Percentiles rank a stretch among this genome's conserved stretches.
These are phyloP conservation scores for Epichloe sp. DNA, from an alignment of 2,329 filamentous ascomycete species.

Conservation along the genomic window DNA sequence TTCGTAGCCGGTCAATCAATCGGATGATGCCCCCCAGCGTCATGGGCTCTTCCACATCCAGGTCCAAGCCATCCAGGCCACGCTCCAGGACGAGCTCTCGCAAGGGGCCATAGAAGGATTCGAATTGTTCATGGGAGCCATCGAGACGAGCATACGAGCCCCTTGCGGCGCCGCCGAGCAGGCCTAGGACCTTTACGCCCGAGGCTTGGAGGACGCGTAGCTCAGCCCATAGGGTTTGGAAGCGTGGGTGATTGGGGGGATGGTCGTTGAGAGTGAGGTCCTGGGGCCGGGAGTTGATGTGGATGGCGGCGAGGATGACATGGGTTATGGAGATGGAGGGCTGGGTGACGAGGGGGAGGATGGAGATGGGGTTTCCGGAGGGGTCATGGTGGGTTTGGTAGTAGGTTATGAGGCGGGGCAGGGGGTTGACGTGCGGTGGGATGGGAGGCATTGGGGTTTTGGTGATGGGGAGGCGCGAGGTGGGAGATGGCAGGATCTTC, in stretches of 20 bases:
- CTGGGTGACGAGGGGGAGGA: conserved; percentile 37
- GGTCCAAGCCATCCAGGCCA: conserved; percentile 55
- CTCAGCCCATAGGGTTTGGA: conserved; percentile 66
- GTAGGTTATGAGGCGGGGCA: conserved; percentile 37
- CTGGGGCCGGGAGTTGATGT: conserved; percentile 56
- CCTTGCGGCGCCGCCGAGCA: conserved; percentile 75
- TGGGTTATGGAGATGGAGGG: conserved; percentile 51
- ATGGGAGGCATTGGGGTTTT: conserved; percentile 20
- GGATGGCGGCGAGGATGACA: conserved; percentile 75
- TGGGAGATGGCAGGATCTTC: not conserved
- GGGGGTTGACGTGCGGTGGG: conserved; percentile 13
- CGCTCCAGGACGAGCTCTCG: conserved; percentile 48
- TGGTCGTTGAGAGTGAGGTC: conserved; percentile 72
- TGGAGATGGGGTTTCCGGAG: conserved; percentile 32
- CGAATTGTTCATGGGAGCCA: conserved; percentile 46
- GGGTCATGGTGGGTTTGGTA: conserved; percentile 41
- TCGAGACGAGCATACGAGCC: conserved; percentile 54
- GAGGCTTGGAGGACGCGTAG: conserved; percentile 55
- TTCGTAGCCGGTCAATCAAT: conserved; percentile 52
- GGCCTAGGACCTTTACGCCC: conserved; percentile 69
- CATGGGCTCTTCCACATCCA: conserved; percentile 71
- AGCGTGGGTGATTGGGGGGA: conserved; percentile 53
- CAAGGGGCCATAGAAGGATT: conserved; percentile 60
- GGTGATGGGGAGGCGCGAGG: conserved; percentile 22
- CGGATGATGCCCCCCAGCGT: conserved; percentile 51